Base-by-base conservation (phyloP, 2,329 filamentous ascomycete genomes). In the Cercospora brassicicola region DNA sequence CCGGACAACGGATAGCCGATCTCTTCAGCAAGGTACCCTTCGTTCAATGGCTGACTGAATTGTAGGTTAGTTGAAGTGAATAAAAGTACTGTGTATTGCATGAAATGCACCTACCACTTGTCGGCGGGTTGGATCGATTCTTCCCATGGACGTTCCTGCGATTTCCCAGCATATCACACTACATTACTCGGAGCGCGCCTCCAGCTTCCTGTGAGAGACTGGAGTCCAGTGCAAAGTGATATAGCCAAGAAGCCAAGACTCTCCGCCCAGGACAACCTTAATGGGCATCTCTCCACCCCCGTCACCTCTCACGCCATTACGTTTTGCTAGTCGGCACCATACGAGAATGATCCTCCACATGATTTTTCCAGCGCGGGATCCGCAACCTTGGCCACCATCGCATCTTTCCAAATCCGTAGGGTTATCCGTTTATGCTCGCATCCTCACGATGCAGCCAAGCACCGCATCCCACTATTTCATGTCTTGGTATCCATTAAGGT, bases 391-490 rank as follows among this genome's bases (percentile, higher is more conserved):
- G 62, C 66, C 36, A 39, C 33, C 31, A 33, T 45, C 62, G 31
- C 57, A 59, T 62, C 59, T 57, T 67, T 23, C 66, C 62, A 9
- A 7, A 67, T 60, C 10, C 33, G 66, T 68, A 62, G 11, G n/a
- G n/a, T 62, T 39, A 31, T 59, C 66, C 66, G 66, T 31, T 57
- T 53, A 39, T 36, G 20, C 57, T 65, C 45, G 48, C 62, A 65
- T 51, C 39, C 61, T 31, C 20, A 48, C 53, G 30, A 45, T 39
- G 62, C 66, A 68, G 66, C 66, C 66, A 68, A 68, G 66, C 62
- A 62, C 26, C 18, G 28, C 61, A 36, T 55, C 48, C 60, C 48
- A 63, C 62, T 42, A 18, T 31, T 45, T 30, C 20, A 30, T 20
- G 28, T 59, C 62, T 64, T 64, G 62, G 53, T 64, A 42, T 57